These are phyloP conservation scores for Rhodocollybia butyracea DNA, from an alignment of 768 basidiomycete species.

Conservation along the genomic window DNA sequence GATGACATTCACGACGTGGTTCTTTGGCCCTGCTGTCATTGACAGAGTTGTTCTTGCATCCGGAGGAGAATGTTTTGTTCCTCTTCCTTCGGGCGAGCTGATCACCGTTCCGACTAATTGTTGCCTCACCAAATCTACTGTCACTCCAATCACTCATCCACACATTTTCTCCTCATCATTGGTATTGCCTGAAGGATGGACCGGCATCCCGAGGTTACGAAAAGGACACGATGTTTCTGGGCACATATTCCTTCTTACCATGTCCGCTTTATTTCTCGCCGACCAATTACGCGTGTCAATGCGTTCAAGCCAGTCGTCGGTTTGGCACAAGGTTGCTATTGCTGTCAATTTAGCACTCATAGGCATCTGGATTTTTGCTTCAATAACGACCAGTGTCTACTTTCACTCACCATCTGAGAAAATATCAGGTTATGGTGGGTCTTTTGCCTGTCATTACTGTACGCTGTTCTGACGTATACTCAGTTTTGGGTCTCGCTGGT, in stretches of 20 bases:
- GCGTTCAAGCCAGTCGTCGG: constrained; percentile 34
- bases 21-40: constrained; percentile 80
- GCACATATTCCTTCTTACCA: constrained; percentile 85
- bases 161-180: constrained; percentile 48
- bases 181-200: constrained; percentile 41
- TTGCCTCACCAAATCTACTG: constrained; percentile 47
- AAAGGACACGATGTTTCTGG: constrained; percentile 93
- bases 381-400: constrained; percentile 80
- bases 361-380: constrained; percentile 68
- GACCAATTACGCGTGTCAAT: constrained; percentile 68
- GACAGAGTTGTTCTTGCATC: constrained; percentile 62
- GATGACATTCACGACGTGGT: constrained; percentile 79
- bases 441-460: neutral
- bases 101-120: constrained; percentile 53
- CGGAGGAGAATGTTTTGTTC: constrained; percentile 76
- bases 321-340: constrained; percentile 47
- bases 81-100: constrained; percentile 52
- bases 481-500: constrained; percentile 17
- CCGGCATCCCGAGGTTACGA: constrained; percentile 56
- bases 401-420: constrained; percentile 92
- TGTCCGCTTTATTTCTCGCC: constrained; percentile 73
- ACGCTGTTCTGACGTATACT: neutral
- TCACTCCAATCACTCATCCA: constrained; percentile 64
- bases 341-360: constrained; percentile 45
- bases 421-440: constrained; percentile 78